A percentile compares a stretch with the other conserved stretches of the same genome.
Evolutionary conservation across 345 rosid species (phyloP).

Genomic region (Brassica rapa): DNA sequence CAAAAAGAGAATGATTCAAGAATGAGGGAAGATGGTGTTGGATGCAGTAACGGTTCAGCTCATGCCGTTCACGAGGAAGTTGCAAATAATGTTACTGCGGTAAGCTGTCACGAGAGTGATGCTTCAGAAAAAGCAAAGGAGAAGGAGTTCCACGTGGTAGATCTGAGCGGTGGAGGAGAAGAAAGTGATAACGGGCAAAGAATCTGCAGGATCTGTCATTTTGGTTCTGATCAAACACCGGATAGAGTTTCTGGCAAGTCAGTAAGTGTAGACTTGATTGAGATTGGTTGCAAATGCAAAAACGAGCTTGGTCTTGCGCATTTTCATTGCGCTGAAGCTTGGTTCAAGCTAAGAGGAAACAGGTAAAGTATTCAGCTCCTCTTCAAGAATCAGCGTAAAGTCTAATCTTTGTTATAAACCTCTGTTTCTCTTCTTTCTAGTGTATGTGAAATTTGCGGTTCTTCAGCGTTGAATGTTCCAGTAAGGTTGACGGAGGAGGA

Average conservation of each 20-base stretch:
- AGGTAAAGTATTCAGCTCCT: conserved; percentile 49
- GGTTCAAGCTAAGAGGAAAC: conserved; percentile 93
- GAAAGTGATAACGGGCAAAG: conserved; percentile 51
- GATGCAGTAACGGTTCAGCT: conserved; percentile 25
- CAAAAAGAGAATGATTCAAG: conserved; percentile 26
- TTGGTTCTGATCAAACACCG: conserved; percentile 57
- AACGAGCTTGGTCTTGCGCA: conserved; percentile 87
- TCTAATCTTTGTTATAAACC: background rate
- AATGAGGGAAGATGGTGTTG: conserved; percentile 32
- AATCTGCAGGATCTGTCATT: conserved; percentile 88
- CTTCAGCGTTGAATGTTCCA: background rate
- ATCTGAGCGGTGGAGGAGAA: conserved; percentile 43
- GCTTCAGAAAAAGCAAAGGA: conserved; percentile 38
- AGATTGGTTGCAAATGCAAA: conserved; percentile 91
- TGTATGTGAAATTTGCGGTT: conserved; percentile 33
- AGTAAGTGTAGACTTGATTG: conserved; percentile 51
- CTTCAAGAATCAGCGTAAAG: background rate
- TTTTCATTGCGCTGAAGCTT: conserved; percentile 79
- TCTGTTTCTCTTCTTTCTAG: conserved; percentile 23
- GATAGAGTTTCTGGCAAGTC: conserved; percentile 21
- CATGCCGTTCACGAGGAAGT: conserved; percentile 26
- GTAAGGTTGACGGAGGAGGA: conserved; percentile 15
- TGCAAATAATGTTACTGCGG: conserved; percentile 37
- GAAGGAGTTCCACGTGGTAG: conserved; percentile 51
- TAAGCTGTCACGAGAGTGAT: conserved; percentile 42